Evolutionary conservation across 2,329 filamentous ascomycete species (phyloP).

Genomic region (Herpomyces periplanetae): DNA sequence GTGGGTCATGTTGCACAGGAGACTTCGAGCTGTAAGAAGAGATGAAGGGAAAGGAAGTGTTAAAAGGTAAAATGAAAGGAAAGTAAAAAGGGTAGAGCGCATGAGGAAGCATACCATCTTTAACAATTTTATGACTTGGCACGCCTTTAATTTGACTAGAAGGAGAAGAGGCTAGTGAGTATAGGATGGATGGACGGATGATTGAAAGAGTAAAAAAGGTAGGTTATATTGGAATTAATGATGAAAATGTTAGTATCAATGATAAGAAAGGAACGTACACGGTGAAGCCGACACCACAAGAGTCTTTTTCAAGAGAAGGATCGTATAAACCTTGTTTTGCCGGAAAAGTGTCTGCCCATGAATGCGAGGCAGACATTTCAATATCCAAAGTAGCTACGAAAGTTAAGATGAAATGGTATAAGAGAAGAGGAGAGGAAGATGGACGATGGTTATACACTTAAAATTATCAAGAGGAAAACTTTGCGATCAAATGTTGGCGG

Average conservation of each 20-base stretch:
- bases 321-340: slow-evolving; percentile 97
- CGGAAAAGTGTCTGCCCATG: slow-evolving; percentile 75
- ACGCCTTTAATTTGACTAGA: slow-evolving; percentile 78
- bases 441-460: slow-evolving; percentile 5
- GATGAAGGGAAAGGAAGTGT: slow-evolving; percentile 2
- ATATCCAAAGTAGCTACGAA: slow-evolving; percentile 3
- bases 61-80: slow-evolving; percentile 2
- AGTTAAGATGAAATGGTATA: slow-evolving; percentile 4
- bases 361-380: slow-evolving; percentile 10
- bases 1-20: slow-evolving; percentile 99
- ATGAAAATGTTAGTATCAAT: not conserved
- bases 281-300: slow-evolving; percentile 93
- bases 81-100: not conserved
- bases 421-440: slow-evolving; percentile 3
- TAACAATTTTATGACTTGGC: slow-evolving; percentile 88
- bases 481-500: too few species aligned
- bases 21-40: slow-evolving; percentile 25
- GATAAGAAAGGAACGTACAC: slow-evolving; percentile 19
- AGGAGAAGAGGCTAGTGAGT: slow-evolving; percentile 1
- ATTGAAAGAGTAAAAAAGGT: slow-evolving; percentile 2
- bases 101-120: slow-evolving; percentile 32
- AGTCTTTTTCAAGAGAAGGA: slow-evolving; percentile 85
- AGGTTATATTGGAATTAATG: slow-evolving; percentile 4
- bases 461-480: slow-evolving; percentile 4
- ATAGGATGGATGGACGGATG: slow-evolving; percentile 3